Evolutionary conservation across 1,284 basidiomycete species (phyloP), one percentile per base, ranked within the genome.

Genomic region (Sphagnurus paluster): DNA sequence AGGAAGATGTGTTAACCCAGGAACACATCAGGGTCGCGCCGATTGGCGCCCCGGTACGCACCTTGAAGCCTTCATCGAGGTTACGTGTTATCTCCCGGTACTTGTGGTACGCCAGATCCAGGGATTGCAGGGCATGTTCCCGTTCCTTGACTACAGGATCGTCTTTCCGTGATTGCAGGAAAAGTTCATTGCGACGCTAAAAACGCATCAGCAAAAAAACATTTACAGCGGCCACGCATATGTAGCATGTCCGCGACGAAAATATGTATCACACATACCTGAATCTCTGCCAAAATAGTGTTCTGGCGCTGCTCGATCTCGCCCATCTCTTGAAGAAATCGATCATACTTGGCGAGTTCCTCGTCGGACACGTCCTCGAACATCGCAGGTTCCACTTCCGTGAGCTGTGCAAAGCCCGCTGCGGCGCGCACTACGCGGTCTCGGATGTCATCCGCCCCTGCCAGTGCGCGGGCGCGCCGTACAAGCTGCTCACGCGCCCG

Each of bases 101-200:
- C 61, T 93, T 93, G 68, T 86, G 85, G 66, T 93, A 92, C 0
- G 93, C 90, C 26, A 87, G 66, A 56, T 97, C 92, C 41, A 98
- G 81, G n/a, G 84, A 84, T 60, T 94, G 93, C 32, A 98, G 68
- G 0, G 87, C 87, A 49, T 79, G 72, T 67, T 97, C 91, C n/a
- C 95, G 79, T 33, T 87, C 85, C 60, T 90, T 91, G 6, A 94
- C 77, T 11, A 76, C 71, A 0, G 83, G 77, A 59, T 96, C 93
- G 11, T 89, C 86, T 63, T 79, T 84, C 11, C 94, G 75, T 2
- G 92, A 90, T 32, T 82, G 74, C 7, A 95, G 58, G 67, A 98
- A 94, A 10, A 74, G 65, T n/a, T 82, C 78, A 59, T 95, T 93
- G 34, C 79, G 76, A 19, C 74, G 70, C 90, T 94, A 59, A 2